Base-by-base conservation (phyloP, 2,329 filamentous ascomycete species). In the Pseudocercospora cruenta region DNA sequence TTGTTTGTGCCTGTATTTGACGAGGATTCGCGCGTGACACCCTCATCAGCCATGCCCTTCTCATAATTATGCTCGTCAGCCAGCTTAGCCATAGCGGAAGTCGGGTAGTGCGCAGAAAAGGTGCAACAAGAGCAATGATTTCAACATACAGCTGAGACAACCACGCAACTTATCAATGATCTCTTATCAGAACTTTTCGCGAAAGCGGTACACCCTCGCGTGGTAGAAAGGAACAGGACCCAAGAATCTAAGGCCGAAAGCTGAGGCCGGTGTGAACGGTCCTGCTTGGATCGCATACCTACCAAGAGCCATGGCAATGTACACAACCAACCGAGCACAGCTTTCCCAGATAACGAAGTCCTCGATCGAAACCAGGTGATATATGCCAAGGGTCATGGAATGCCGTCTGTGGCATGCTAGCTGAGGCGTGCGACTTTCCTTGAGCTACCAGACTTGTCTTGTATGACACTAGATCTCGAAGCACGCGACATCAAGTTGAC, bases 11-110 rank as follows among this genome's bases (percentile, higher is more conserved):
- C 10, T n/a, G 33, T 60, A 16, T 43, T 60, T 60, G 62, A 60
- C n/a, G 60, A 63, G 14, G 60, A 36, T 33, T 59, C 60, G 24
- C 54, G 51, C 1, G 49, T 39, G 19, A 54, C 31, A 14, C 53
- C 36, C 28, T 64, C 61, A 14, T 60, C 57, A 2, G 51, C 24
- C 28, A 36, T 61, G n/a, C 61, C 21, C 22, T 67, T 67, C 39
- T 64, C 64, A 39, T 67, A 61, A 21, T 55, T 49, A 16, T 45
- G 39, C 21, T 28, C 24, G 6, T 59, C 57, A n/a, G 61, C 6
- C 57, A 64, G 4, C 9, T 51, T 10, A 51, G 47, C 47, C 47
- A 51, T 51, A 8, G 47, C 47, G 47, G 19, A 8, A 51, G 47
- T 51, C 12, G 47, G 19, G 19, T 26, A 24, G 47, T 14, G 47